These are phyloP conservation scores for Fomitopsis pinicola DNA, from an alignment of 1,284 basidiomycete genomes.

Conservation along the genomic window DNA sequence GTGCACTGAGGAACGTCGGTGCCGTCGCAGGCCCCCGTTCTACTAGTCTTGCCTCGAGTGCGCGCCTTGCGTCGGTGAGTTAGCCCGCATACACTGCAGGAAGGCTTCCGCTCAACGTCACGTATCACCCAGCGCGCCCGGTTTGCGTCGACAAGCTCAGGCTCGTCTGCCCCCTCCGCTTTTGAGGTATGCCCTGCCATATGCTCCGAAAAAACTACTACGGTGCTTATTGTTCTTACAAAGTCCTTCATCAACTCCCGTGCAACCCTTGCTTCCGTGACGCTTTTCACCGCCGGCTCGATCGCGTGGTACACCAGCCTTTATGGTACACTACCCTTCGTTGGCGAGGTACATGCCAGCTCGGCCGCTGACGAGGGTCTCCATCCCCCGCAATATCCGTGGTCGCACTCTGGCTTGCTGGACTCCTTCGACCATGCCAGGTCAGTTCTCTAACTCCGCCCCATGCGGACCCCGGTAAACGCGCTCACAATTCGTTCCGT, in stretches of 20 bases:
- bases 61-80: slow-evolving; percentile 44
- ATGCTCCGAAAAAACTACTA: not conserved
- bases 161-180: slow-evolving; percentile 44
- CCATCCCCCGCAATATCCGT: slow-evolving; percentile 86
- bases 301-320: slow-evolving; percentile 96
- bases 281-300: slow-evolving; percentile 80
- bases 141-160: slow-evolving; percentile 54
- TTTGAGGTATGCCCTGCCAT: slow-evolving; percentile 47
- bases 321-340: slow-evolving; percentile 84
- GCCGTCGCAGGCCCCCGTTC: slow-evolving; percentile 35
- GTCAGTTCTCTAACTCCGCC: slow-evolving; percentile 33
- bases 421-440: slow-evolving; percentile 96
- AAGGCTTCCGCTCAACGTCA: slow-evolving; percentile 12
- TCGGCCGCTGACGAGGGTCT: slow-evolving; percentile 92
- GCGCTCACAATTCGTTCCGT: slow-evolving; percentile 4
- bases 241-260: slow-evolving; percentile 63
- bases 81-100: slow-evolving; percentile 4
- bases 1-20: slow-evolving; percentile 54
- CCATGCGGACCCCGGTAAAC: slow-evolving; percentile 7
- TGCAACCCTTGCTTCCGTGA: slow-evolving; percentile 74
- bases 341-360: slow-evolving; percentile 87
- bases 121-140: slow-evolving; percentile 46
- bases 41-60: slow-evolving; percentile 31
- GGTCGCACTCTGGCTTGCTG: slow-evolving; percentile 85
- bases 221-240: slow-evolving; percentile 13